These are phyloP conservation scores for Plasmodium malariae DNA, from an alignment of 169 alveolate species.

Conservation along the genomic window DNA sequence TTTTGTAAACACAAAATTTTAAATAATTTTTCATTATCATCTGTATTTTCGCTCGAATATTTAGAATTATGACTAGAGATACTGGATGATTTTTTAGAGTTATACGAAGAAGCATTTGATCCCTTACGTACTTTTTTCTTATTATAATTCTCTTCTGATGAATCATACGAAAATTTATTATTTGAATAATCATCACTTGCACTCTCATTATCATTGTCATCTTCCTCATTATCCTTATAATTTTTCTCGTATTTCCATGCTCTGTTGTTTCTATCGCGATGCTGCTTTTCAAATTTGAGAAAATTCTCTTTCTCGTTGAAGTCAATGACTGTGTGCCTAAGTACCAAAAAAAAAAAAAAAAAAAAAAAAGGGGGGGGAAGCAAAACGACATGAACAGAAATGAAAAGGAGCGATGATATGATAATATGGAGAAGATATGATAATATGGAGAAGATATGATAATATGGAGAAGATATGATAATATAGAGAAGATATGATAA, in stretches of 20 bases:
- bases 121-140: constrained; percentile 7
- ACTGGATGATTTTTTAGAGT: constrained; percentile 33
- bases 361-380: not conserved
- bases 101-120: constrained; percentile 9
- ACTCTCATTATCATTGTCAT: not conserved
- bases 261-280: not conserved
- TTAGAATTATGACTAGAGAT: constrained; percentile 33
- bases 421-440: too few relatives aligned
- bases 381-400: not conserved
- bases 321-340: constrained; percentile 62
- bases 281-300: not conserved
- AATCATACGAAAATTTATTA: constrained; percentile 4
- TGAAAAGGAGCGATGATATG: too few relatives aligned
- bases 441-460: too few relatives aligned
- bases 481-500: too few relatives aligned
- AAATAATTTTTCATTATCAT: constrained; percentile 44
- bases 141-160: constrained; percentile 25
- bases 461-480: too few relatives aligned
- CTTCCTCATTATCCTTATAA: constrained; percentile 1
- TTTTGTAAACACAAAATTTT: constrained; percentile 47
- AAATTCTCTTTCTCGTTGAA: constrained; percentile 38
- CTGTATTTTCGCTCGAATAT: constrained; percentile 19
- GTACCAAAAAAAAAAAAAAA: not conserved
- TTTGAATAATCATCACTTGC: constrained; percentile 28
- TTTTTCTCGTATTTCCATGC: not conserved